Evolutionary conservation across 2,329 filamentous ascomycete genomes (phyloP).

Genomic region (Beauveria pseudobassiana): DNA sequence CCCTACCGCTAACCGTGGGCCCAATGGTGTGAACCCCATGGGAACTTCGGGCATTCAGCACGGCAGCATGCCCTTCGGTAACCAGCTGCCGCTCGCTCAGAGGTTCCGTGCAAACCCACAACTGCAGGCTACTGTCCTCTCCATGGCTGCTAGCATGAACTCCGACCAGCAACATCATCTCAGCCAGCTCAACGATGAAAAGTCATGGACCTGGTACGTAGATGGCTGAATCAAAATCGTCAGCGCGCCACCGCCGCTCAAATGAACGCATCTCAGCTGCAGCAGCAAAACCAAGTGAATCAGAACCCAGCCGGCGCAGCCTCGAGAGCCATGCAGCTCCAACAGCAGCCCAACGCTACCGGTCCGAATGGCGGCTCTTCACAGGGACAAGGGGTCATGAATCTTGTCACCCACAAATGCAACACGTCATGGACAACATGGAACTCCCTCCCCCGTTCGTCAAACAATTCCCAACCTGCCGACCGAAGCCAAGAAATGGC

Average conservation of each 20-base stretch:
- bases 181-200: slow-evolving; percentile 37
- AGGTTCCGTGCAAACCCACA: slow-evolving; percentile 37
- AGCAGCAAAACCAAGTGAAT: not conserved
- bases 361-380: not conserved
- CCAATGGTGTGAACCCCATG: slow-evolving; percentile 34
- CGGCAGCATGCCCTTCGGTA: slow-evolving; percentile 40
- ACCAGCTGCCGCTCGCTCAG: slow-evolving; percentile 44
- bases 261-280: slow-evolving; percentile 25
- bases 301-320: slow-evolving; percentile 7
- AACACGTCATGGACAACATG: slow-evolving; percentile 39
- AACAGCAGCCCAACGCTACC: slow-evolving; percentile 17
- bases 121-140: slow-evolving; percentile 36
- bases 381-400: slow-evolving; percentile 9
- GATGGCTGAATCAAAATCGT: slow-evolving; percentile 34
- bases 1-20: slow-evolving; percentile 23
- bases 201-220: slow-evolving; percentile 42
- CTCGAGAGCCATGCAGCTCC: not conserved
- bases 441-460: slow-evolving; percentile 35
- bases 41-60: slow-evolving; percentile 37
- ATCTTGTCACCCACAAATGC: slow-evolving; percentile 25
- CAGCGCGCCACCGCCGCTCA: slow-evolving; percentile 25
- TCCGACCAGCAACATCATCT: slow-evolving; percentile 40
- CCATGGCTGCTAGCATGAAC: slow-evolving; percentile 37
- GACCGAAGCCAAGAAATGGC: slow-evolving; percentile 41
- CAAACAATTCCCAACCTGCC: slow-evolving; percentile 26